Evolutionary conservation across 1,284 basidiomycete genomes (phyloP).

Genomic region (Tremellales sp.): DNA sequence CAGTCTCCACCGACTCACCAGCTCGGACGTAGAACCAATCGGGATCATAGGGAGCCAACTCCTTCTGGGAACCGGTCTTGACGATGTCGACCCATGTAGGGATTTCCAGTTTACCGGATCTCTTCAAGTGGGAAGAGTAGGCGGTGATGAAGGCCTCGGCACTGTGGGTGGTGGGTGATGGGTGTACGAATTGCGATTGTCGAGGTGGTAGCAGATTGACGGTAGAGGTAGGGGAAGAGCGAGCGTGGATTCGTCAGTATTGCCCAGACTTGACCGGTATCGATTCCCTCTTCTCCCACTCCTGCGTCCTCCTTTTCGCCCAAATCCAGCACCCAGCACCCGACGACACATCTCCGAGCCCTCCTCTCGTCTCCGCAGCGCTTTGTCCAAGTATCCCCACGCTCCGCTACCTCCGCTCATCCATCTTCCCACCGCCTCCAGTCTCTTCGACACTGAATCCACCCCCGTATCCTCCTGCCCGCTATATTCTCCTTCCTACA

Average conservation of each 20-base stretch:
- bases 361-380: too few relatives aligned
- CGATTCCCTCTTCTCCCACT: neutral
- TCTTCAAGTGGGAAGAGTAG: constrained; percentile 70
- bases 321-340: neutral
- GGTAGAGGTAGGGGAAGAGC: neutral
- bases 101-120: constrained; percentile 80
- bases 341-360: too few relatives aligned
- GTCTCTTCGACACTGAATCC: neutral
- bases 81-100: constrained; percentile 99
- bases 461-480: neutral
- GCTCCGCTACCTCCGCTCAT: neutral
- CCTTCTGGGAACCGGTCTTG: constrained; percentile 97
- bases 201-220: neutral
- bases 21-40: constrained; percentile 99
- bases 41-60: constrained; percentile 97
- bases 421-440: neutral
- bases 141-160: constrained; percentile 72
- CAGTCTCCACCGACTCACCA: constrained; percentile 57
- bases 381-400: neutral
- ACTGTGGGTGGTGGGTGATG: constrained; percentile 18
- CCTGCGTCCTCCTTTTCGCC: neutral
- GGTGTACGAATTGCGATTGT: neutral
- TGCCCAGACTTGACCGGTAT: neutral
- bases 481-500: neutral
- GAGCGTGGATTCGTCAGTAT: neutral